Percentiles rank a stretch among this genome's conserved stretches.
These are phyloP conservation scores for Lantana camara DNA, from an alignment of 257 asterid genomes.

Conservation along the genomic window DNA sequence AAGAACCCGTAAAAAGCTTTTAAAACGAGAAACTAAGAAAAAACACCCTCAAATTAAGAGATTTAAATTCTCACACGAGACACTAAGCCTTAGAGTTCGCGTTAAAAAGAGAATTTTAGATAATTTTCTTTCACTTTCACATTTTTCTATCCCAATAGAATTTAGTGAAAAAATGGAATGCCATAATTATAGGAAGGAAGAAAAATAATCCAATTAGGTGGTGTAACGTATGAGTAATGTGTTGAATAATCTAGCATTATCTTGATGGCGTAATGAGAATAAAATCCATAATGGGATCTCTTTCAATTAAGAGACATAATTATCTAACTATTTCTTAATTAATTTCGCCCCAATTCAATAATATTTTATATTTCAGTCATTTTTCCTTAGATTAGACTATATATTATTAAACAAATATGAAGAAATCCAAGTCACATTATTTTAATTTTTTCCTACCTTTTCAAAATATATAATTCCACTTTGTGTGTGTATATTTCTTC, in stretches of 20 bases:
- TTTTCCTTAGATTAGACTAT: not conserved
- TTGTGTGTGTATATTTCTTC: too few relatives aligned
- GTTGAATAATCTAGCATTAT: constrained; percentile 28
- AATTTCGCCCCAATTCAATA: not conserved
- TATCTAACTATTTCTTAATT: not conserved
- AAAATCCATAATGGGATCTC: constrained; percentile 28
- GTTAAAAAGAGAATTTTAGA: too few relatives aligned
- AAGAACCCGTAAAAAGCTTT: too few relatives aligned
- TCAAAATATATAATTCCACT: too few relatives aligned
- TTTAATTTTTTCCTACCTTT: not conserved
- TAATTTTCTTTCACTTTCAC: too few relatives aligned
- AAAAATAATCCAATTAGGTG: constrained; percentile 1
- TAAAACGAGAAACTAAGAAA: too few relatives aligned
- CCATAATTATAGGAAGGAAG: not conserved
- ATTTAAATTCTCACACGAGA: too few relatives aligned
- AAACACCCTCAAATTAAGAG: too few relatives aligned
- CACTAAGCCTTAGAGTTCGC: too few relatives aligned
- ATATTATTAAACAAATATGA: not conserved
- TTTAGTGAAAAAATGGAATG: too few relatives aligned
- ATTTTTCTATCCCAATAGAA: too few relatives aligned
- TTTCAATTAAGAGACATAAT: not conserved
- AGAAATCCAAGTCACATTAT: not conserved
- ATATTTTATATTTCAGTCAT: not conserved
- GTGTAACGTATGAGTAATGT: not conserved
- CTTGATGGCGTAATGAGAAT: constrained; percentile 8